phyloP scores from a whole-genome alignment of 371 early-diverging fungal species.

The Apophysomyces sp. region DNA sequence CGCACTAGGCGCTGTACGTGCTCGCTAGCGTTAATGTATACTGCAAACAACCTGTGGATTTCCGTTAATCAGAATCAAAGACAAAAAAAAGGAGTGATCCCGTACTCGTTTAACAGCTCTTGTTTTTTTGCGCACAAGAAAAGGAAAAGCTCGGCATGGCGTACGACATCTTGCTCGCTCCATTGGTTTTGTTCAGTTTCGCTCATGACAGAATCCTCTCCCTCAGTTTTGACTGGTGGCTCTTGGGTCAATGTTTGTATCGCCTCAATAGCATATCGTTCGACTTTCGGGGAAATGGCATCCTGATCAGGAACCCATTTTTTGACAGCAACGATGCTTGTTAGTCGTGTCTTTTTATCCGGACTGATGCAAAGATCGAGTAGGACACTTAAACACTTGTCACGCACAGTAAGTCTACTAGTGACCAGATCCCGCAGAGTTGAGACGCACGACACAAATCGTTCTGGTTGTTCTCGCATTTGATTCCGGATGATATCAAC shows the following conservation, averaged over 20 bases:
- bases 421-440: slow-evolving; percentile 36
- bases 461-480: slow-evolving; percentile 30
- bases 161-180: slow-evolving; percentile 35
- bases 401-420: slow-evolving; percentile 27
- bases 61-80: background rate
- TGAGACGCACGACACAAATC: slow-evolving; percentile 42
- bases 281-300: slow-evolving; percentile 43
- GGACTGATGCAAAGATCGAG: slow-evolving; percentile 34
- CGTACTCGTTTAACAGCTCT: slow-evolving; percentile 40
- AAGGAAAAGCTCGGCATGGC: slow-evolving; percentile 45
- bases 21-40: slow-evolving; percentile 47
- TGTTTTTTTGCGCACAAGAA: slow-evolving; percentile 41
- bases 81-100: background rate
- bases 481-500: slow-evolving; percentile 29
- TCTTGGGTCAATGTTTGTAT: slow-evolving; percentile 36
- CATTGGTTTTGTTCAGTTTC: slow-evolving; percentile 20
- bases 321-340: slow-evolving; percentile 60
- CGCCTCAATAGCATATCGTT: slow-evolving; percentile 49
- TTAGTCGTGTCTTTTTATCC: slow-evolving; percentile 41
- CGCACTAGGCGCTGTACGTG: slow-evolving; percentile 64
- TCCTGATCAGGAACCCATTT: slow-evolving; percentile 64
- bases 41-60: slow-evolving; percentile 50
- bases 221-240: slow-evolving; percentile 18
- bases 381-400: slow-evolving; percentile 31
- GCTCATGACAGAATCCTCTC: background rate